Evolutionary conservation across 2,329 filamentous ascomycete species (phyloP), one percentile per base, ranked within the genome.

Genomic region (Cylindrodendrum hubeiense): DNA sequence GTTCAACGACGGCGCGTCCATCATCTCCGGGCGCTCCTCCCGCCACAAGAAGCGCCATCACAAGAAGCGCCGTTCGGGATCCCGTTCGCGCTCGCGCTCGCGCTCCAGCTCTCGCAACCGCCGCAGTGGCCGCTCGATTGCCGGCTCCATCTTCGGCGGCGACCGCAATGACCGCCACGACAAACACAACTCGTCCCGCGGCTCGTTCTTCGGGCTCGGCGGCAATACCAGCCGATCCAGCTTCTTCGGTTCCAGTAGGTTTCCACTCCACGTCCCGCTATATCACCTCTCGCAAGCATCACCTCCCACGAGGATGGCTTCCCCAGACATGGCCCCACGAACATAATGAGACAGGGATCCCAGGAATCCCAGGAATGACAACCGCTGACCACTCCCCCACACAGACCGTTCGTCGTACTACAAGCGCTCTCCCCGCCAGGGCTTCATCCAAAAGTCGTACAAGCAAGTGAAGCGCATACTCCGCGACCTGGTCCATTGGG

Each of bases 401-500:
- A 30, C 22, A 79, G 86, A 85, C 74, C 85, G 86, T 63, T 85
- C 86, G 26, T 88, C 87, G 44, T 91, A 92, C 77, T 95, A 94
- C 81, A 93, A 93, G 77, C 92, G 93, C 75, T 92, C 93, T 19
- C 93, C 95, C 2, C 92, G 95, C 71, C 86, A 89, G 65, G 91
- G 90, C 75, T 97, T 97, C 82, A 81, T 97, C 68, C 83, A 89
- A 60, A 90, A 91, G 71, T 85, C 94, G 50, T 86, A 93, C 78
- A 88, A 89, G 79, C 91, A 93, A 74, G 88, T 98, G 66, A 91
- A 91, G 76, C 90, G 91, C 46, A 88, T 97, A 67, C 82, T 97
- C 62, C 91, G 92, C 75, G 91, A 97, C 77, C 89, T 98, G 9
- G 85, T 91, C 78, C 88, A 91, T 78, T 97, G 95, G 81, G 92